Evolutionary conservation across 768 basidiomycete genomes (phyloP), one percentile per base, ranked within the genome.

Genomic region (Trametes meyenii): DNA sequence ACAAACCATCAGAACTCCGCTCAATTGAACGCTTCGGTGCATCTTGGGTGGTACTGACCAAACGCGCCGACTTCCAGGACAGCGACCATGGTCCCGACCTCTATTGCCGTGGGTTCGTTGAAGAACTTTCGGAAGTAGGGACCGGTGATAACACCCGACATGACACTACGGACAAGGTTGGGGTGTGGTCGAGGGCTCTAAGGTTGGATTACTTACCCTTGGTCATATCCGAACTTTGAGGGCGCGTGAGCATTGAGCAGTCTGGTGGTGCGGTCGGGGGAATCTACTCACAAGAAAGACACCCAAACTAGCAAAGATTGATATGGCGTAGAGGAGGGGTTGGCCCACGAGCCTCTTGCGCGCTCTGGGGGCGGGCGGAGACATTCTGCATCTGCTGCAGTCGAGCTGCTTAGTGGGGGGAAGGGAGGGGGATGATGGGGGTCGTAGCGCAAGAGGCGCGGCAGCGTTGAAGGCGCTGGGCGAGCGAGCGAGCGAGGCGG

Each of bases 71-170:
- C 82, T 75, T 98, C 94, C 36, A 96, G 78, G 5, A 96, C 88
- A n/a, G 95, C 92, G 42, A 97, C 94, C 90, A 98, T 94, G 19
- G 92, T 93, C n/a, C 94, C 95, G 23, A 94, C 74, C 68, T 89
- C 84, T 51, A 89, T 75, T 0, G 89, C 79, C 16, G 82, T 82
- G 17, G 94, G 95, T 19, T 86, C 82, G 61, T 90, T 77, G 79
- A 98, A 96, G 76, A 84, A 96, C 55, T 86, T 83, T 66, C 80
- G 84, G 75, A 94, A 93, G 73, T 92, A 83, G 21, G 89, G 89
- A 0, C 89, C 89, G 26, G 89, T 97, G 74, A 98, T 96, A 66
- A 97, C 87, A 29, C 94, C 94, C 65, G 88, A 89, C 88, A 93
- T 93, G 72, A 93, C 91, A 62, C 92, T 92, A 70, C 21, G 21